phyloP scores from a whole-genome alignment of 805 yeast genomes.

The Candida maris region DNA sequence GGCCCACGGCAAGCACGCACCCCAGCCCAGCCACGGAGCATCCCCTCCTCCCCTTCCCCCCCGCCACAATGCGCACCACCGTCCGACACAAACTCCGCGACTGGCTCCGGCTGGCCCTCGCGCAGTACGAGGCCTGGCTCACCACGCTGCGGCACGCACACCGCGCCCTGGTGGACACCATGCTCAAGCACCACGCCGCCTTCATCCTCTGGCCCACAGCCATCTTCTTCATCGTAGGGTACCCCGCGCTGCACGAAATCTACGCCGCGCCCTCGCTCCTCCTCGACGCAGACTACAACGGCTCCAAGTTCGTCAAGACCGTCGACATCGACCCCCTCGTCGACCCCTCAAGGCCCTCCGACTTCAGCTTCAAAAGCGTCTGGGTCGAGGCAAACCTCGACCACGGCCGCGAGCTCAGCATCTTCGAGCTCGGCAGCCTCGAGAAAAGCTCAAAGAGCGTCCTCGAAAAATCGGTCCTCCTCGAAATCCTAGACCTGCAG shows the following conservation, averaged over 20 bases:
- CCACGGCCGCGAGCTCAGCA: constrained; percentile 17
- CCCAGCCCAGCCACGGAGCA: too few relatives aligned
- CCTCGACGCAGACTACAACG: constrained; percentile 9
- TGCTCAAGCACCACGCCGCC: constrained; percentile 36
- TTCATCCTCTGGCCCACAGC: constrained; percentile 50
- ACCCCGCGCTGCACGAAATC: constrained; percentile 43
- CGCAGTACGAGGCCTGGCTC: constrained; percentile 13
- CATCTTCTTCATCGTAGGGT: constrained; percentile 43
- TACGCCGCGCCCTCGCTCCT: constrained; percentile 25
- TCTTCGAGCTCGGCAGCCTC: constrained; percentile 2
- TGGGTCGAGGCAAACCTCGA: constrained; percentile 30
- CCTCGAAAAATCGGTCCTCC: constrained; percentile 35
- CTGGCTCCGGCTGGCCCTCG: not conserved
- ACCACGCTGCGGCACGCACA: constrained; percentile 12
- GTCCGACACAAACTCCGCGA: too few relatives aligned
- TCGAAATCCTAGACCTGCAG: constrained; percentile 35
- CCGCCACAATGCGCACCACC: too few relatives aligned
- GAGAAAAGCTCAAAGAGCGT: constrained; percentile 21
- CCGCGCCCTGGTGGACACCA: constrained; percentile 12
- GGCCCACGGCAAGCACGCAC: too few relatives aligned
- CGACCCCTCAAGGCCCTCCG: constrained; percentile 7
- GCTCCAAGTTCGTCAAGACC: constrained; percentile 14
- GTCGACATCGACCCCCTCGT: constrained; percentile 13
- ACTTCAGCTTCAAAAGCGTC: constrained; percentile 32
- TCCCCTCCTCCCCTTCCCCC: too few relatives aligned